Base-by-base conservation (phyloP, 768 basidiomycete species). In the Pleurotus giganteus region DNA sequence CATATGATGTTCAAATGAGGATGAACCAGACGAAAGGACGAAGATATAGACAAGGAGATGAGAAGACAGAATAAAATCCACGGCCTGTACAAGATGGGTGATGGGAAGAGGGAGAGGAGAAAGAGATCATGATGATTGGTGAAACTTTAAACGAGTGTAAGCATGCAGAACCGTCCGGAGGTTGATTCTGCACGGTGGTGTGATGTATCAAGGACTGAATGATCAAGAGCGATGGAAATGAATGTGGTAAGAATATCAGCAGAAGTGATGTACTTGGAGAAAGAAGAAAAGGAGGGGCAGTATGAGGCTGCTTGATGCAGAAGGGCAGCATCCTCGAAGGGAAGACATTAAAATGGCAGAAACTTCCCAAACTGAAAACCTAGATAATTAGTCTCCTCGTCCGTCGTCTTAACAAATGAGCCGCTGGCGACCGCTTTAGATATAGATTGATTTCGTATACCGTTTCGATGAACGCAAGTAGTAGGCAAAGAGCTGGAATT, bases 351-450 rank as follows among this genome's bases (percentile, higher is more conserved):
- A 41, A 41, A 56, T 36, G 41, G 47, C 58, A 43, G 23, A 49
- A 55, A 17, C 46, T 46, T 43, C 46, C 23, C 24, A 19, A n/a
- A 29, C 24, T 27, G 29, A 47, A 27, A 19, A 19, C 12, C 29
- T 44, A 36, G 57, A 36, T 46, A 39, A 36, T 57, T 47, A n/a
- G 46, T 17, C 46, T 47, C 46, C 46, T 47, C 46, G 24, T 47
- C 26, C 46, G 43, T 45, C 23, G 46, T 7, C 24, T 28, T 47
- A 13, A 28, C 39, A 7, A 17, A 17, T 7, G 19, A 41, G 39
- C n/a, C 34, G 34, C 8, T 8, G 8, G n/a, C 34, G 34, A 2
- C 11, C 11, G 12, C 34, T 37, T 37, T 11, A 36, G n/a, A 36
- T 36, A n/a, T 11, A 36, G 34, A 2, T 36, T 36, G 34, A 1